Evolutionary conservation across 148 eudicot species (phyloP).

Genomic region (Rhododendron mucronatum): DNA sequence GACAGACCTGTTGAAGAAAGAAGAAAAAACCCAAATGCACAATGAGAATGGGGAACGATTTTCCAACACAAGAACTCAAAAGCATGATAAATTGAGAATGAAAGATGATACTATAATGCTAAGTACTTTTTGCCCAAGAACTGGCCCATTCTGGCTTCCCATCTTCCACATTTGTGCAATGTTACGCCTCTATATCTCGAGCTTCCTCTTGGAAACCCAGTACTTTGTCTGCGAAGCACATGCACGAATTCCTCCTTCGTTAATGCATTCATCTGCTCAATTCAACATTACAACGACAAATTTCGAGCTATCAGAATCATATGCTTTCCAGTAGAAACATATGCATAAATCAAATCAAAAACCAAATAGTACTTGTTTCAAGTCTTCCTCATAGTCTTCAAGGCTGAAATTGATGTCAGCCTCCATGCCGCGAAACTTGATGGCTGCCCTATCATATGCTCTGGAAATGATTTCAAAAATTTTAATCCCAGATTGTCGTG

Average conservation of each 20-base stretch:
- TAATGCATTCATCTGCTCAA: conserved; percentile 66
- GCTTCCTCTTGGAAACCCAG: conserved; percentile 93
- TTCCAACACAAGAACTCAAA: neutral
- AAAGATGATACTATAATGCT: neutral
- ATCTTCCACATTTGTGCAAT: conserved; percentile 98
- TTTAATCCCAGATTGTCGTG: neutral
- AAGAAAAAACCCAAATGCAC: neutral
- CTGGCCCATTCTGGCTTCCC: conserved; percentile 99
- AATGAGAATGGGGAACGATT: neutral
- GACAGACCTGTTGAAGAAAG: conserved; percentile 56
- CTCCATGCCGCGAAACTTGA: conserved; percentile 85
- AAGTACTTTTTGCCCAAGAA: conserved; percentile 91
- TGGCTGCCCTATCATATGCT: conserved; percentile 96
- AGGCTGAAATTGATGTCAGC: conserved; percentile 90
- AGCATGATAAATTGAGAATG: neutral
- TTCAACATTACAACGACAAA: neutral
- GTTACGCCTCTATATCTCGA: conserved; percentile 96
- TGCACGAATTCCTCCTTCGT: conserved; percentile 98
- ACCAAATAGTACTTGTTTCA: conserved; percentile 59
- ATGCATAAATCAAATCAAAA: neutral
- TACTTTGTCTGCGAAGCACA: conserved; percentile 89
- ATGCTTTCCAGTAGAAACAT: neutral
- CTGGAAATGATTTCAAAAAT: conserved; percentile 26
- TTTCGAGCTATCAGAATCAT: neutral
- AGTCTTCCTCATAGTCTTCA: conserved; percentile 80